Evolutionary conservation across 1,284 basidiomycete genomes (phyloP).

Genomic region (Heterobasidion irregulare): DNA sequence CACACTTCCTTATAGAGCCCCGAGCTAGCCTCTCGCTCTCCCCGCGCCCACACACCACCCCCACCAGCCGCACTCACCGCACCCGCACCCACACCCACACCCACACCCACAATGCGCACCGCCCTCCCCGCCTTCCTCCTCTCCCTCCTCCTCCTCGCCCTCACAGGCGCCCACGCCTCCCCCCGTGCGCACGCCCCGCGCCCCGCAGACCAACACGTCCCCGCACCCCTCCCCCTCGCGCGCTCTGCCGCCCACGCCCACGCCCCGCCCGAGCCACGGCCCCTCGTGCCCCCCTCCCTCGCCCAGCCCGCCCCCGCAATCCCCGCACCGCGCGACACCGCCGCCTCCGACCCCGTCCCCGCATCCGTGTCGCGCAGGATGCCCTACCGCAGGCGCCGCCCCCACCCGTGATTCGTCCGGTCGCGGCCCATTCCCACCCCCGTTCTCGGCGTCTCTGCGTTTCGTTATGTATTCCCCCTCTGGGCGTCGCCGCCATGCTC

Average conservation of each 20-base stretch:
- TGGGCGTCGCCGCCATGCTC: no score
- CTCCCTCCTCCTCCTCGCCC: not conserved
- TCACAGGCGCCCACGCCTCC: not conserved
- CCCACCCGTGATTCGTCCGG: constrained; percentile 2
- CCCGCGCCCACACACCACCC: not conserved
- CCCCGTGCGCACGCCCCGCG: not conserved
- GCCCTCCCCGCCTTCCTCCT: not conserved
- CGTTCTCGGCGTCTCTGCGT: no score
- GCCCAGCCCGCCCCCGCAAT: not conserved
- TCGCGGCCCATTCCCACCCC: not conserved
- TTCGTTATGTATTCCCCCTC: no score
- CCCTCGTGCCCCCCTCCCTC: not conserved
- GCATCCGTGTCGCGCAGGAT: constrained; percentile 1
- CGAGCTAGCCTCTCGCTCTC: no score
- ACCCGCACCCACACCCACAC: not conserved
- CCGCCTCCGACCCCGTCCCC: not conserved
- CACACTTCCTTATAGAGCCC: not conserved
- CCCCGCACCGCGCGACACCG: not conserved
- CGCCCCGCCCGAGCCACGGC: not conserved
- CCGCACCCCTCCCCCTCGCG: not conserved
- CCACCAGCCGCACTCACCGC: not conserved
- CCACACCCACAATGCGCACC: not conserved
- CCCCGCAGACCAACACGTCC: not conserved
- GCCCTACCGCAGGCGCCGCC: constrained; percentile 4
- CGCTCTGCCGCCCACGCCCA: not conserved